Evolutionary conservation across 176 grass and related monocot species (phyloP).

Genomic region (Paspalum vaginatum): DNA sequence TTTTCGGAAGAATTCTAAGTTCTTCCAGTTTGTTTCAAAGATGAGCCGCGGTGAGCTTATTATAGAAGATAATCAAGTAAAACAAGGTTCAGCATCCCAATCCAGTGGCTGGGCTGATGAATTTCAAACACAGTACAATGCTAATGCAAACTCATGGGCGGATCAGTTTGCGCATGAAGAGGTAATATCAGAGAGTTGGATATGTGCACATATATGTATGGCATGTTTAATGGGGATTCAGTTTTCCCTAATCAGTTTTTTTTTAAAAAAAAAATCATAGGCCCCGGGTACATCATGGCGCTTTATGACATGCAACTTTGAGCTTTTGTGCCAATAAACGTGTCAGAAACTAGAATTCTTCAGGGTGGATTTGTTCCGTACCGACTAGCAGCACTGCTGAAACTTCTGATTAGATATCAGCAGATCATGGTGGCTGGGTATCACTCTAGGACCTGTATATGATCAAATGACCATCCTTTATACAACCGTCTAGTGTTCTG

Average conservation of each 20-base stretch:
- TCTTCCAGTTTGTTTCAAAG: constrained; percentile 99
- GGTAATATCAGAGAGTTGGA: constrained; percentile 57
- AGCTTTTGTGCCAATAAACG: not conserved
- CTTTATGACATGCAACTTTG: not conserved
- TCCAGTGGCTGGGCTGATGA: constrained; percentile 88
- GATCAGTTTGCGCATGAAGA: constrained; percentile 88
- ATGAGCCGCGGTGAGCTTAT: constrained; percentile 98
- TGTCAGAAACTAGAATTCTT: not conserved
- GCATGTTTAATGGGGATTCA: constrained; percentile 20
- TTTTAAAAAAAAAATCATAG: not conserved
- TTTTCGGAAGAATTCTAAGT: constrained; percentile 84
- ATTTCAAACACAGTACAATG: constrained; percentile 88
- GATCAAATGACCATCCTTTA: constrained; percentile 12
- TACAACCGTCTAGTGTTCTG: not conserved
- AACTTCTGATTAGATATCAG: not conserved
- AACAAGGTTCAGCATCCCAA: constrained; percentile 74
- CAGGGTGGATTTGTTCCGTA: not conserved
- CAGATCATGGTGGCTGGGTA: constrained; percentile 4
- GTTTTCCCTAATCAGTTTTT: constrained; percentile 16
- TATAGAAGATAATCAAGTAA: constrained; percentile 98
- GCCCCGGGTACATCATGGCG: not conserved
- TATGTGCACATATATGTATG: constrained; percentile 24
- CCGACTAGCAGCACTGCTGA: not conserved
- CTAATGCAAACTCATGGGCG: constrained; percentile 77
- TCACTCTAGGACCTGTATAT: constrained; percentile 5